Evolutionary conservation across 1,284 basidiomycete genomes (phyloP).

Genomic region (Irpex sp.): DNA sequence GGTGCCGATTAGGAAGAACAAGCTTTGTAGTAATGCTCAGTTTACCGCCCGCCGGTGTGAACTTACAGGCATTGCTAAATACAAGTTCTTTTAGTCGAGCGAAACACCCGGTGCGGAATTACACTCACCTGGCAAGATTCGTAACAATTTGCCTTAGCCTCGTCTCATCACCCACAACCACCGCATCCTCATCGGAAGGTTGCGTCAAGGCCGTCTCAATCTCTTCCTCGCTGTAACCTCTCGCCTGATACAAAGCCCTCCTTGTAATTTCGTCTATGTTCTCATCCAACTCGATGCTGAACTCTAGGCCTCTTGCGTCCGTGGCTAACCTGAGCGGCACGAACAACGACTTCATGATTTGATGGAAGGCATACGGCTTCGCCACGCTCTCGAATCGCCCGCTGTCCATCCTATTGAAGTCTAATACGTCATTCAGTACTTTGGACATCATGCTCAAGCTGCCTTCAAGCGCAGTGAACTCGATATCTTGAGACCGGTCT

Average conservation of each 20-base stretch:
- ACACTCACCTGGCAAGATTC: conserved; percentile 64
- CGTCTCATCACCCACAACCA: conserved; percentile 78
- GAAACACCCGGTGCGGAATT: no score
- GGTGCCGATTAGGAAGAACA: conserved; percentile 37
- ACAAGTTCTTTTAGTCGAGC: no score
- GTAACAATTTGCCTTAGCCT: conserved; percentile 78
- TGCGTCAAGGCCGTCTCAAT: conserved; percentile 38
- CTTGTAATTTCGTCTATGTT: conserved; percentile 69
- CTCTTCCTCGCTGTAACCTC: conserved; percentile 41
- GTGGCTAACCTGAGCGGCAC: conserved; percentile 75
- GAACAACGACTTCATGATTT: conserved; percentile 78
- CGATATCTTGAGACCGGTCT: conserved; percentile 66
- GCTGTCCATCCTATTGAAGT: conserved; percentile 79
- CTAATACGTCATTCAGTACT: conserved; percentile 86
- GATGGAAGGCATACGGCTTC: conserved; percentile 81
- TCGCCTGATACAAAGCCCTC: conserved; percentile 52
- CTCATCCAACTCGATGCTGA: conserved; percentile 70
- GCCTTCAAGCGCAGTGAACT: conserved; percentile 78
- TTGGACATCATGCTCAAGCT: conserved; percentile 90
- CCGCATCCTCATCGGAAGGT: conserved; percentile 48
- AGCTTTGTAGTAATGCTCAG: conserved; percentile 60
- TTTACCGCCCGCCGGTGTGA: conserved; percentile 73
- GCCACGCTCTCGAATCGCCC: conserved; percentile 71
- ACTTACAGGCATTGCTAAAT: conserved; percentile 71
- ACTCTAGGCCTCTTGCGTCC: conserved; percentile 63